Percentiles rank a stretch among this genome's conserved stretches.
These are phyloP conservation scores for Lentinula edodes DNA, from an alignment of 768 basidiomycete genomes.

Conservation along the genomic window DNA sequence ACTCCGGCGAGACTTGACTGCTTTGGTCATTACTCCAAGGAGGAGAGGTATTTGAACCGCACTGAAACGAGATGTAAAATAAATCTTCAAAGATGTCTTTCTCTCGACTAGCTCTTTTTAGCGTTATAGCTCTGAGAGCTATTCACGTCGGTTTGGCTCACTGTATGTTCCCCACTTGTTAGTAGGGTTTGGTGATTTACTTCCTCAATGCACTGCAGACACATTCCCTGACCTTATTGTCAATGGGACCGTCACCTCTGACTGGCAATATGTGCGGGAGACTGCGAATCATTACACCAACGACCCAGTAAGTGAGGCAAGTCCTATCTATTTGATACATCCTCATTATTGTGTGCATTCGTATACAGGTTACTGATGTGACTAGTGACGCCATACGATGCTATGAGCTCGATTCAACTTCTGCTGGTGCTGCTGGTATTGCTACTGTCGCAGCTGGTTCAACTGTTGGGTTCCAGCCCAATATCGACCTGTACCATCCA, in stretches of 20 bases:
- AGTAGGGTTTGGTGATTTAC: neutral
- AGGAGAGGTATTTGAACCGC: neutral
- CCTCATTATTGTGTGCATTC: neutral
- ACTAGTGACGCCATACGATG: slow-evolving; percentile 29
- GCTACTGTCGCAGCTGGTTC: slow-evolving; percentile 22
- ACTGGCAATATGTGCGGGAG: slow-evolving; percentile 30
- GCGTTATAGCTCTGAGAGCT: neutral
- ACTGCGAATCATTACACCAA: slow-evolving; percentile 28
- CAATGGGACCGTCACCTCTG: slow-evolving; percentile 15
- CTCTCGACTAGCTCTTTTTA: neutral
- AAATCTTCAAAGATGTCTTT: neutral
- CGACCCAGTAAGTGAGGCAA: slow-evolving; percentile 20
- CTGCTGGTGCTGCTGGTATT: slow-evolving; percentile 21
- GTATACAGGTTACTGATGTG: slow-evolving; percentile 25
- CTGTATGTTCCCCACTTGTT: neutral
- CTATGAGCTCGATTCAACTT: slow-evolving; percentile 23
- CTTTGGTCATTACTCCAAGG: neutral
- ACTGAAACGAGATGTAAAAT: neutral
- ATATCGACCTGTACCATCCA: slow-evolving; percentile 28
- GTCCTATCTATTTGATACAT: neutral
- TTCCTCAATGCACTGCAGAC: neutral
- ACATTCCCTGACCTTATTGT: slow-evolving; percentile 1
- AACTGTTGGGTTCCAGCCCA: slow-evolving; percentile 26
- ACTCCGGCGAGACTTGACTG: too few relatives aligned
- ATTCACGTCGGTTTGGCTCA: neutral